Evolutionary conservation across 148 eudicot species (phyloP).

Genomic region (Rhododendron henanense): DNA sequence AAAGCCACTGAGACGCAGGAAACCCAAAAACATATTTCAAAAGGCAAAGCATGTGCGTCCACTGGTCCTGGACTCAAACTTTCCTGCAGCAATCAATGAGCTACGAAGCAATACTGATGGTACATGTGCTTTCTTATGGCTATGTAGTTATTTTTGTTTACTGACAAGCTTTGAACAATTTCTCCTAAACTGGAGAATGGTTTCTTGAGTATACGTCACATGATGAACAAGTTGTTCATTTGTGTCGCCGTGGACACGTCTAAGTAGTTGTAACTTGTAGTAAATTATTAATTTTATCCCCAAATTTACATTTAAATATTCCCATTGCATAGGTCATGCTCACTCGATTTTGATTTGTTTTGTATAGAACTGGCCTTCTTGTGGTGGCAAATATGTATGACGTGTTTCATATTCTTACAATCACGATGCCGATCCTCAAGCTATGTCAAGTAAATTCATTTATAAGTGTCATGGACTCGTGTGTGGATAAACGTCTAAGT

Average conservation of each 20-base stretch:
- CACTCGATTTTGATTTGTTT: background rate
- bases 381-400: background rate
- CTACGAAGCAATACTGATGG: constrained; percentile 63
- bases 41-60: constrained; percentile 52
- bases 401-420: background rate
- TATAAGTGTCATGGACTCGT: background rate
- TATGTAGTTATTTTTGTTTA: background rate
- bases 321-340: background rate
- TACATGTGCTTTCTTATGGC: constrained; percentile 23
- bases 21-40: constrained; percentile 28
- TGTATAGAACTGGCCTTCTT: background rate
- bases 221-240: background rate
- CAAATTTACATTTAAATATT: no score
- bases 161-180: background rate
- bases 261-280: background rate
- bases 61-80: constrained; percentile 51
- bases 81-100: constrained; percentile 44
- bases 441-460: background rate
- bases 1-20: constrained; percentile 58
- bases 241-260: background rate
- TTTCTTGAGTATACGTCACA: background rate
- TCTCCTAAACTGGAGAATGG: background rate
- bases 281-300: background rate
- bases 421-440: background rate
- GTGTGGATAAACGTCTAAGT: background rate